Evolutionary conservation across 2,329 filamentous ascomycete genomes (phyloP), one percentile per base, ranked within the genome.

Genomic region (Talaromyces verruculosus): DNA sequence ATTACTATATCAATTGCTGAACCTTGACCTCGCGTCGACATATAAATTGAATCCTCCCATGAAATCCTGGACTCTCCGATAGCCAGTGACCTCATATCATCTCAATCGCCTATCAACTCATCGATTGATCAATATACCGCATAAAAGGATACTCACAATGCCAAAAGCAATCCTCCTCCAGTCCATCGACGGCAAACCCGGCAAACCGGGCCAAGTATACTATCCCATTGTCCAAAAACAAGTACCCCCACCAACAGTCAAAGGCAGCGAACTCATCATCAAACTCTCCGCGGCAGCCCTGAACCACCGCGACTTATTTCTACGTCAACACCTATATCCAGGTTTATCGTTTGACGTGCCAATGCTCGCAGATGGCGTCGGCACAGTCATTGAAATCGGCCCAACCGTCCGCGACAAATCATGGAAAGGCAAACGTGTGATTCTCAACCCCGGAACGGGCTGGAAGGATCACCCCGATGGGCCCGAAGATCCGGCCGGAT

Each of bases 291-390:
- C 93, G 61, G 91, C 89, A 1, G 90, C 94, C 15, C 88, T 98
- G 61, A 98, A 98, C 82, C 95, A 98, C 82, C 91, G 93, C 72
- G 95, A 98, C 78, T 87, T 96, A 71, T 98, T 97, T 82, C 91
- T 96, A 79, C 91, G 94, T 64, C 93, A 95, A 78, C 90, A 93
- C 74, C 87, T 96, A 47, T 98, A 98, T 82, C 94, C 94, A 0
- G 90, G 87, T 71, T 90, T 92, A 63, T 89, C 90, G 13, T 96
- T 96, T 77, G 84, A 86, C 67, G 83, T 88, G 5, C 92, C 94
- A 0, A 81, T 98, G 49, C 85, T 96, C 30, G 88, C 93, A 67
- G 94, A 98, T 76, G 94, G 92, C 69, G 89, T 86, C 71, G 94
- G 93, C 64, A 81, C 85, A 65, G 91, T 98, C 3, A 84, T 89